phyloP scores from a whole-genome alignment of 768 basidiomycete species.

The Serendipita indica region DNA sequence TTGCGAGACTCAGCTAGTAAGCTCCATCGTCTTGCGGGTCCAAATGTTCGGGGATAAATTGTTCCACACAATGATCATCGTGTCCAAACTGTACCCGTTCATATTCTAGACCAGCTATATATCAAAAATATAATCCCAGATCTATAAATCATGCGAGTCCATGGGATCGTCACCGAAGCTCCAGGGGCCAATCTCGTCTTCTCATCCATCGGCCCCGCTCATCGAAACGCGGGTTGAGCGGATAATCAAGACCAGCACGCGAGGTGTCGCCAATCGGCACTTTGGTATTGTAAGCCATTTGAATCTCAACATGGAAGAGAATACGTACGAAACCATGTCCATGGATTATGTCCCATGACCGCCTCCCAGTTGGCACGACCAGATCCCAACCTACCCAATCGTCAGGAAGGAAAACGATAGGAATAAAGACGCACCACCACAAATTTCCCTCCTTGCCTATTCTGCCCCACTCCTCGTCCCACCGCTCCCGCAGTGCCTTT shows the following conservation, averaged over 20 bases:
- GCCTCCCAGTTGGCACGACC: constrained; percentile 51
- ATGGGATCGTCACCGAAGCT: constrained; percentile 33
- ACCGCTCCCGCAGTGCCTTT: constrained; percentile 26
- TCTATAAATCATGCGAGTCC: neutral
- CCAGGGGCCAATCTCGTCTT: constrained; percentile 55
- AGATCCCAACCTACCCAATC: constrained; percentile 34
- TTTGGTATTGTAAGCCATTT: too few species aligned
- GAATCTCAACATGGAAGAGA: too few species aligned
- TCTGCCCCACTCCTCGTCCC: constrained; percentile 73
- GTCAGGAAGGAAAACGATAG: neutral
- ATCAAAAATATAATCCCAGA: neutral
- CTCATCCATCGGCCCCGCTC: constrained; percentile 47
- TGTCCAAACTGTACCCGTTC: neutral
- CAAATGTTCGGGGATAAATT: neutral
- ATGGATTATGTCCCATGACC: constrained; percentile 57
- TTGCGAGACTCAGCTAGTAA: neutral
- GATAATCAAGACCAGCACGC: constrained; percentile 48
- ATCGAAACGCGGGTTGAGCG: constrained; percentile 61
- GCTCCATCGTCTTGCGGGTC: neutral
- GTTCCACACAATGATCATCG: neutral
- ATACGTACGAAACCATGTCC: constrained; percentile 73
- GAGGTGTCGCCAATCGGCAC: constrained; percentile 38
- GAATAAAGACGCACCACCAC: constrained; percentile 39
- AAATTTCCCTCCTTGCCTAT: constrained; percentile 63
- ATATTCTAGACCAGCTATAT: neutral